Conservation (phyloP, 257 asterid genomes). For the Capsicum chinense region DNA sequence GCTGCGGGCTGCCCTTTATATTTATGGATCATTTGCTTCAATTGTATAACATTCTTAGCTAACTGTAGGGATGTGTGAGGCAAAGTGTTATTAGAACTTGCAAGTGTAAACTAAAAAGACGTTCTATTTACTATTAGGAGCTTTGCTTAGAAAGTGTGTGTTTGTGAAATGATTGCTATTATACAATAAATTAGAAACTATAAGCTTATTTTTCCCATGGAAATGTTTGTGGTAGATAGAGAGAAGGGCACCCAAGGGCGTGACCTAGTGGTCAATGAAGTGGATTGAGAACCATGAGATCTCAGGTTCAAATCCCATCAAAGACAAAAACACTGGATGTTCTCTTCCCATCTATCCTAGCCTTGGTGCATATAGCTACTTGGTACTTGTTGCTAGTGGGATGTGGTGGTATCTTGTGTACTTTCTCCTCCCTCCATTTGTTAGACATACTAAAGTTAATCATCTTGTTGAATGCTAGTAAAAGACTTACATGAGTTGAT, state of each 20-base stretch:
- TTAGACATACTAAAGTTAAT: background rate
- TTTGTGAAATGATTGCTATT: background rate
- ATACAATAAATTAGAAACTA: background rate
- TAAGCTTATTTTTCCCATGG: too few species aligned
- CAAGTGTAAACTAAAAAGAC: background rate
- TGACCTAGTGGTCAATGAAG: too few species aligned
- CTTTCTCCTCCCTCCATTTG: conserved; percentile 5
- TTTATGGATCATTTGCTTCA: background rate
- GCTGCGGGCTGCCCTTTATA: too few species aligned
- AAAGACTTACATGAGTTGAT: background rate
- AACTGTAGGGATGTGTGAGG: background rate
- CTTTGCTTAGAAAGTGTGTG: background rate
- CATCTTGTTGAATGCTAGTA: background rate
- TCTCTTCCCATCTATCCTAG: too few species aligned
- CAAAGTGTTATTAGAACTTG: background rate
- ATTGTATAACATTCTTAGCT: background rate
- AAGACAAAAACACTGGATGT: too few species aligned
- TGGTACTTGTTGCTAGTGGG: too few species aligned
- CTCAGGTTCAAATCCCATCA: too few species aligned
- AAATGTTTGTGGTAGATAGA: background rate
- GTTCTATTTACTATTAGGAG: background rate
- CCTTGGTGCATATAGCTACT: too few species aligned
- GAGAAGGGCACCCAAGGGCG: too few species aligned
- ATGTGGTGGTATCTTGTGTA: too few species aligned
- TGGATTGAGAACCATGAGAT: too few species aligned